Evolutionary conservation across 1,139 yeast genomes (phyloP), one percentile per base, ranked within the genome.

Genomic region (Lodderomyces metapsilosis): DNA sequence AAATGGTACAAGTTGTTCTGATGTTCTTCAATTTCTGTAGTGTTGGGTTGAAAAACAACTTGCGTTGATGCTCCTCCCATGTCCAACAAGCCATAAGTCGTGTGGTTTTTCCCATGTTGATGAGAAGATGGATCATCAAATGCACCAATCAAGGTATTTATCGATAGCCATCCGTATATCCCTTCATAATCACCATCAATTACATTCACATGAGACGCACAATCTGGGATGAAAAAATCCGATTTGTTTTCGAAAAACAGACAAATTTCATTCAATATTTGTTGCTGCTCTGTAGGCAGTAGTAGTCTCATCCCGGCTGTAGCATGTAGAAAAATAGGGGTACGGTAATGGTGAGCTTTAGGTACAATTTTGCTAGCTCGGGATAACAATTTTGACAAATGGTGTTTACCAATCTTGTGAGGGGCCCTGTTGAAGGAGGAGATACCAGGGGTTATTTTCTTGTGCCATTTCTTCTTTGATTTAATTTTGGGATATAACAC

Each of bases 21-120:
- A 51, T 82, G 84, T 43, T 77, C 78, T 5, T 60, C 64, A 11
- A 69, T 64, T 48, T 82, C 87, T 0, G 83, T 68, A 15, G 63
- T 45, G 52, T 78, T 77, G 0, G 95, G 94, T 50, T 80, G 85
- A 57, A 85, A 87, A 1, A 88, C 87, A 28, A 88, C 79, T 56
- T 88, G 95, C 0, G 95, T 83, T 1, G 92, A 84, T 0, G 94
- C 94, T 0, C 95, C 95, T 3, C 95, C 95, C 89, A 88, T 83
- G 50, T 87, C 95, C 46, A 88, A 60, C 28, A 87, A 69, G 2
- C 95, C 95, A 52, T 78, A 84, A 0, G 94, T 80, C 20, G 75
- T 65, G 47, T 78, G 82, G 42, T 68, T 66, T 41, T 73, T 70
- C 2, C 80, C 80, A 49, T 76, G 80, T 33, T 68, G 62, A 47